A percentile compares a stretch with the other conserved stretches of the same genome.
Conservation (phyloP, 768 basidiomycete species). For the Plicaturopsis crispa region DNA sequence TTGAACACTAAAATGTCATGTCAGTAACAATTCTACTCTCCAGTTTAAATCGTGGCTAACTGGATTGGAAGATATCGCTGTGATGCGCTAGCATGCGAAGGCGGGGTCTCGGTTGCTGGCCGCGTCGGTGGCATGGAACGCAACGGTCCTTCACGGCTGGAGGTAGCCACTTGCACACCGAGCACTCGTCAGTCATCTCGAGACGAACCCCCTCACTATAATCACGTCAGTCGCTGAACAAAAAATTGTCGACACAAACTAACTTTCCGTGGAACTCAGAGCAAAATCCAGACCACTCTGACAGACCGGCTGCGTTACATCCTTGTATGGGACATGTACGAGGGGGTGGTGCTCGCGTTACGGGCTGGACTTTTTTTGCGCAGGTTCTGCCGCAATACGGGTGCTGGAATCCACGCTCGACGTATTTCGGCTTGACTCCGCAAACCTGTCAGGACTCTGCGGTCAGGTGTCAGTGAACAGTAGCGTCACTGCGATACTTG, state of each 20-base stretch:
- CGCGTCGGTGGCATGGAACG: no score
- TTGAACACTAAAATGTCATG: no score
- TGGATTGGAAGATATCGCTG: no score
- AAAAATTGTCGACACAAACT: no score
- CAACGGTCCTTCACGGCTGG: no score
- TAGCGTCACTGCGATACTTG: no score
- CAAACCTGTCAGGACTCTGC: slow-evolving; percentile 23
- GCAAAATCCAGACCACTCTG: slow-evolving; percentile 21
- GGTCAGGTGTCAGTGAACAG: no score
- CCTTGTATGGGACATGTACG: slow-evolving; percentile 18
- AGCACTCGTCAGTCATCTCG: background rate
- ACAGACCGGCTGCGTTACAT: slow-evolving; percentile 18
- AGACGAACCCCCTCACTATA: slow-evolving; percentile 1
- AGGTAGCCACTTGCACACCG: no score
- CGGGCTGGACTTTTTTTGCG: slow-evolving; percentile 17
- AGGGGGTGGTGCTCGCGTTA: slow-evolving; percentile 2
- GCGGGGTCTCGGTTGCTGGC: no score
- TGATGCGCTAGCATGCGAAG: no score
- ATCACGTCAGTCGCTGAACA: slow-evolving; percentile 15
- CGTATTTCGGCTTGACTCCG: slow-evolving; percentile 26
- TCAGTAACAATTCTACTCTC: no score
- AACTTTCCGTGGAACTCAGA: slow-evolving; percentile 24
- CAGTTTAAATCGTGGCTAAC: no score
- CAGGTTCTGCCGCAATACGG: slow-evolving; percentile 29
- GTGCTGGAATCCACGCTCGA: slow-evolving; percentile 23